Evolutionary conservation across 2,329 filamentous ascomycete genomes (phyloP), one percentile per base, ranked within the genome.

Genomic region (Epichloe hybrida): DNA sequence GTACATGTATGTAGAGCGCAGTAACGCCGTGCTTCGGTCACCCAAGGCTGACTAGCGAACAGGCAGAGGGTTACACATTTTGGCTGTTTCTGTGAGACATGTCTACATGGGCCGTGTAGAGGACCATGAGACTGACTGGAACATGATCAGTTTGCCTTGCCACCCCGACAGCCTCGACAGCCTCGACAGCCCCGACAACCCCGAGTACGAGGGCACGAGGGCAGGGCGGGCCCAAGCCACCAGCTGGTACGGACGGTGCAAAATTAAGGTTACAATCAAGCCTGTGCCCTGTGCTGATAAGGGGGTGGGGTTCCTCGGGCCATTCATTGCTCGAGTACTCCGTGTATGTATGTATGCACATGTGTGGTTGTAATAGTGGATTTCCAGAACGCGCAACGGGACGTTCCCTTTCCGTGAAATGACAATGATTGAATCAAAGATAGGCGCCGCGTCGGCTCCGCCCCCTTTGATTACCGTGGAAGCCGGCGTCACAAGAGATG

Each of bases 251-350:
- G 17, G 17, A 20, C 11, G 27, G 46, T 27, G 13, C 17, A 3
- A 15, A 23, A 50, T 39, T 35, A 50, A 50, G 49, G 49, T 46
- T 46, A 35, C 43, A 27, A 41, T 23, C 47, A 50, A 46, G 21
- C 39, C 8, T 9, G 27, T 31, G 27, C 27, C 0, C 8, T 31
- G 27, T 8, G 27, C 27, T 31, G 27, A 31, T 4, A 17, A 3
- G 39, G 39, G 39, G 36, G 2, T 13, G 39, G 39, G 39, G 36
- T 38, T 38, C 5, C n/a, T 13, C 7, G 13, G n/a, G 13, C 7
- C 37, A 8, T 38, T 38, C 12, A 38, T 38, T n/a, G 37, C 27
- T 4, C 4, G 8, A 31, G 8, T 31, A 31, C 8, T 31, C 27
- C 3, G 27, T 31, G 27, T 17, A 17, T 17, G 17, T 17, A 17